These are phyloP conservation scores for Solanum corneliomulleri DNA, from an alignment of 257 asterid species.

Conservation along the genomic window DNA sequence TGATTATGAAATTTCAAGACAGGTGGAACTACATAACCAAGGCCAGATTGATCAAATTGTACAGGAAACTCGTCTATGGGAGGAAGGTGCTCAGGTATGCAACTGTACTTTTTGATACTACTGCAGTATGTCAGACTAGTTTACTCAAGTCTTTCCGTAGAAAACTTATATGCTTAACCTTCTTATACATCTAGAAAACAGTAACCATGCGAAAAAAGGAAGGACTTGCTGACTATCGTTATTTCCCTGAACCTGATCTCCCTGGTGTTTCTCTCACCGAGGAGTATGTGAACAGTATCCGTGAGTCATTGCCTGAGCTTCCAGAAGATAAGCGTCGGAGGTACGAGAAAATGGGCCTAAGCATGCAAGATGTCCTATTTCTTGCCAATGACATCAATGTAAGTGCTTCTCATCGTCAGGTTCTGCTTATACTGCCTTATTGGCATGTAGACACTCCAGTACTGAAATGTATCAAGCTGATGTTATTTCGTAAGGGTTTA, in stretches of 20 bases:
- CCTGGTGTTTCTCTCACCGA: constrained; percentile 69
- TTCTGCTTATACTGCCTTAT: neutral
- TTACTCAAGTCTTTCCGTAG: neutral
- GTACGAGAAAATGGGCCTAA: constrained; percentile 71
- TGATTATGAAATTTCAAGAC: constrained; percentile 87
- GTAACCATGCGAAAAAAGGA: constrained; percentile 96
- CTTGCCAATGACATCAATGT: constrained; percentile 70
- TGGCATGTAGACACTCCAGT: neutral
- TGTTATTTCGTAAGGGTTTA: neutral
- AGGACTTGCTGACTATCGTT: constrained; percentile 95
- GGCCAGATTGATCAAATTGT: constrained; percentile 77
- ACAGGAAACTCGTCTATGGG: constrained; percentile 98
- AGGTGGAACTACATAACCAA: constrained; percentile 65
- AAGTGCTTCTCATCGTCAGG: constrained; percentile 15
- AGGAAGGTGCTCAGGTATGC: constrained; percentile 94
- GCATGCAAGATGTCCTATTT: constrained; percentile 96
- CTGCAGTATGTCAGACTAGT: neutral
- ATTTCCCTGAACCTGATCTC: constrained; percentile 99
- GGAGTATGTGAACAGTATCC: constrained; percentile 47
- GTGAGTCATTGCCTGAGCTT: constrained; percentile 74
- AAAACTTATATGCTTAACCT: neutral
- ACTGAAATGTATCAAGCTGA: neutral
- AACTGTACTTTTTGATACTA: constrained; percentile 3
- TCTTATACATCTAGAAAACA: constrained; percentile 54
- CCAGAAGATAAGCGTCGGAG: constrained; percentile 89